These are phyloP conservation scores for Suillus weaverae DNA, from an alignment of 768 basidiomycete species.

Conservation along the genomic window DNA sequence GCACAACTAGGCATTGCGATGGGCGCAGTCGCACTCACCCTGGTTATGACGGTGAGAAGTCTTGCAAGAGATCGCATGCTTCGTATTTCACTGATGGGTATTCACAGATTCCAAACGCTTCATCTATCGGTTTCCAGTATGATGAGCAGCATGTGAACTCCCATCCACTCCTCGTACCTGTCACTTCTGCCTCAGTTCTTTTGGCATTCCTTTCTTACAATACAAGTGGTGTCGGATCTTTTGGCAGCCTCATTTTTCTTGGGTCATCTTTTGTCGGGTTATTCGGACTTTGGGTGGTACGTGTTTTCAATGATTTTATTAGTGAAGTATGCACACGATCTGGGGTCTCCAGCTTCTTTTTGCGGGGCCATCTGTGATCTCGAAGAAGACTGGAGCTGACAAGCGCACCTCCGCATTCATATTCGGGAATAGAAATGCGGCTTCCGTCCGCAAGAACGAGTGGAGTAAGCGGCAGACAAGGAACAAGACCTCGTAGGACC, in stretches of 20 bases:
- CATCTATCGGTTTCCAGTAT: conserved; percentile 32
- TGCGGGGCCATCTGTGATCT: conserved; percentile 52
- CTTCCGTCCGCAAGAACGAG: conserved; percentile 59
- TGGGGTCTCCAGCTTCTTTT: conserved; percentile 53
- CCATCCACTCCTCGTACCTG: conserved; percentile 66
- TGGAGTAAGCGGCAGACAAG: conserved; percentile 47
- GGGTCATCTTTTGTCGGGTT: conserved; percentile 53
- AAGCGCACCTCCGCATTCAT: conserved; percentile 79
- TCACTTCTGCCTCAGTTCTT: conserved; percentile 52
- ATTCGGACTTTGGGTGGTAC: conserved; percentile 73
- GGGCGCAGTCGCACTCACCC: conserved; percentile 50
- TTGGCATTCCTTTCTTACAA: conserved; percentile 71
- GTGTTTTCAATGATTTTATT: conserved; percentile 28
- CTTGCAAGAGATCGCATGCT: conserved; percentile 18
- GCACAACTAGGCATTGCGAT: conserved; percentile 67
- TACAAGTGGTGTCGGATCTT: conserved; percentile 52
- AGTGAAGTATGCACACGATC: conserved; percentile 11
- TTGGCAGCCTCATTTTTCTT: conserved; percentile 52
- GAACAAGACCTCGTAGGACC: conserved; percentile 18
- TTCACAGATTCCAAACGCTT: conserved; percentile 44
- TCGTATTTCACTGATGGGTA: neutral
- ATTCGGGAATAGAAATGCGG: conserved; percentile 72
- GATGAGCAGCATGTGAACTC: conserved; percentile 23
- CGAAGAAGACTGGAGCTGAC: conserved; percentile 78
- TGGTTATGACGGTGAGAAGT: conserved; percentile 55